Conservation (phyloP, 768 basidiomycete species). For the Russula emetica region DNA sequence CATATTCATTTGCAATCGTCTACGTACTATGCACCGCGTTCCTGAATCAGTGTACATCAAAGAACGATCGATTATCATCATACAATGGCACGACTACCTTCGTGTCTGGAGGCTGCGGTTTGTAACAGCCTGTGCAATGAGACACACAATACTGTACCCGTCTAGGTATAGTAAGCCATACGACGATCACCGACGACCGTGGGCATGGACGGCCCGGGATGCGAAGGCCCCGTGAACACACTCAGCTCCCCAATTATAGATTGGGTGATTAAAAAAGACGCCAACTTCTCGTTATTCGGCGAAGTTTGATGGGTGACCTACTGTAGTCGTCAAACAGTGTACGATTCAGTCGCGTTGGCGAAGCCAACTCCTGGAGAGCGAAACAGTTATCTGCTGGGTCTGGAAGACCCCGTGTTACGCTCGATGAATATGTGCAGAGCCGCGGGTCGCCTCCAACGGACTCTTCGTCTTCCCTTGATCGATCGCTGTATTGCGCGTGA, state of each 20-base stretch:
- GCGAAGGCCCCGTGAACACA: background rate
- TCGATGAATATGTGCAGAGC: background rate
- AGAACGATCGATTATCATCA: background rate
- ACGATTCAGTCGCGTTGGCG: background rate
- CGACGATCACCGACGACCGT: background rate
- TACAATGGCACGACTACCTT: background rate
- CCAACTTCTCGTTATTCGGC: background rate
- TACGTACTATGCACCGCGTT: background rate
- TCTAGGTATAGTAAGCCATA: background rate
- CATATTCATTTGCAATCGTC: background rate
- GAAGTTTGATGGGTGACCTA: slow-evolving; percentile 3
- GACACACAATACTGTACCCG: background rate
- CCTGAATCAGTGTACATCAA: background rate
- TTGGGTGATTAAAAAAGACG: background rate
- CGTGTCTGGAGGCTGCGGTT: background rate
- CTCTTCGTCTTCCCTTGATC: slow-evolving; percentile 8
- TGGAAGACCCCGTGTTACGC: background rate
- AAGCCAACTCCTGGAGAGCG: slow-evolving; percentile 5
- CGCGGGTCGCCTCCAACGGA: background rate
- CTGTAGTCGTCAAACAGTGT: no score
- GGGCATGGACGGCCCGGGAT: background rate
- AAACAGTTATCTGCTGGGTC: background rate
- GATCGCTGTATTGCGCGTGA: slow-evolving; percentile 1
- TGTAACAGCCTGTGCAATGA: background rate
- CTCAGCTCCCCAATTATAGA: background rate